Evolutionary conservation across 2,329 filamentous ascomycete species (phyloP), one percentile per base, ranked within the genome.

Genomic region (Beauveria asiatica): DNA sequence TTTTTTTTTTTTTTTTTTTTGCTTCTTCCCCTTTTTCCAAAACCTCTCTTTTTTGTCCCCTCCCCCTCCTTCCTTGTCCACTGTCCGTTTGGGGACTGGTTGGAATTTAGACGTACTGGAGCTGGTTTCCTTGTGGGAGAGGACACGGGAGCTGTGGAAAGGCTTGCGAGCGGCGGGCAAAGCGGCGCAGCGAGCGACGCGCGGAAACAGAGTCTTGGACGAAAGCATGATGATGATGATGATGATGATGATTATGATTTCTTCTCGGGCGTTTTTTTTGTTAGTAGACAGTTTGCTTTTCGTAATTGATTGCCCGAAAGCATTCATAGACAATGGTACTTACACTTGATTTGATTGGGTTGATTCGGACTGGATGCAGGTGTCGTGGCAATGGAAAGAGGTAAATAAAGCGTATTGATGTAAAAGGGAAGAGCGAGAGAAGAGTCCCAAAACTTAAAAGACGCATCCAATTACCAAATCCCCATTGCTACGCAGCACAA

Each of bases 61-160:
- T 23, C 23, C 23, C 23, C 23, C 23, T 10, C 11, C 5, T 16
- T 13, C 11, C 11, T 16, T 13, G 11, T 37, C 6, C 33, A 11
- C 30, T 33, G 5, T 33, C 30, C 30, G 11, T 13, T 13, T 13
- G 30, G 30, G 30, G 5, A 33, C 30, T 42, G 44, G 30, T 19
- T 27, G 8, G 27, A 2, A 27, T 2, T 27, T 9, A 10, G 9
- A 46, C 61, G 33, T 51, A 62, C 61, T 42, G 23, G 46, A 51
- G 25, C 59, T 61, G 21, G 61, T 52, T 37, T 62, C 61, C 50
- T 62, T 62, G 30, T 57, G 52, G 9, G 42, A 37, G 44, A 61
- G 37, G 3, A 48, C 27, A 16, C 53, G 17, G 11, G 58, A 57
- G 13, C 58, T 42, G 27, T 50, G 51, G 13, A 62, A 46, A 3